Conservation (phyloP, 768 basidiomycete species). For the Rickenella mellea region DNA sequence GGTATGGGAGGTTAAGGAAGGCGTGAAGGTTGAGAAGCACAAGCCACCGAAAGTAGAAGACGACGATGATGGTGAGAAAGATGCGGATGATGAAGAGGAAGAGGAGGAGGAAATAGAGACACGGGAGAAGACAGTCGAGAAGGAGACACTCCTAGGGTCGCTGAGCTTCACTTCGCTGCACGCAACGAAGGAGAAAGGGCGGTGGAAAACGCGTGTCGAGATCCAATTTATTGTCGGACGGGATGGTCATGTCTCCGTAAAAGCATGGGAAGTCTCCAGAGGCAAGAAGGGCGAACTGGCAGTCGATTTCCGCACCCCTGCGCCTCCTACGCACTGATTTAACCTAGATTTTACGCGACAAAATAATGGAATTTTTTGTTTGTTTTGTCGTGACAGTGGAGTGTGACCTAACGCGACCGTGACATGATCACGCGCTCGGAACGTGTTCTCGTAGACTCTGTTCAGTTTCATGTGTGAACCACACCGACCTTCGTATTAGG, state of each 20-base stretch:
- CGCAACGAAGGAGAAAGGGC: conserved; percentile 32
- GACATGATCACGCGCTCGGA: neutral
- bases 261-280: conserved; percentile 27
- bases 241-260: conserved; percentile 27
- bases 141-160: conserved; percentile 37
- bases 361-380: too few species aligned
- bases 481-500: too few species aligned
- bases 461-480: neutral
- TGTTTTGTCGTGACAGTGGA: too few species aligned
- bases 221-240: conserved; percentile 26
- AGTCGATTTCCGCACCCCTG: neutral
- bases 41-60: conserved; percentile 34
- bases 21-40: conserved; percentile 52
- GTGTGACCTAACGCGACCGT: neutral
- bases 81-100: conserved; percentile 41
- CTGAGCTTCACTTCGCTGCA: conserved; percentile 26
- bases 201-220: conserved; percentile 43
- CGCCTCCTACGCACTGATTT: neutral
- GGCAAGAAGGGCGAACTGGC: conserved; percentile 19
- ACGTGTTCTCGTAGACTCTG: neutral
- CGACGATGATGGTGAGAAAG: conserved; percentile 38
- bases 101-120: conserved; percentile 52
- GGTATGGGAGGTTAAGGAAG: conserved; percentile 70
- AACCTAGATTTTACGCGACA: neutral
- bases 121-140: conserved; percentile 51